phyloP scores from a whole-genome alignment of 169 alveolate genomes.

The Plasmodium fragile region DNA sequence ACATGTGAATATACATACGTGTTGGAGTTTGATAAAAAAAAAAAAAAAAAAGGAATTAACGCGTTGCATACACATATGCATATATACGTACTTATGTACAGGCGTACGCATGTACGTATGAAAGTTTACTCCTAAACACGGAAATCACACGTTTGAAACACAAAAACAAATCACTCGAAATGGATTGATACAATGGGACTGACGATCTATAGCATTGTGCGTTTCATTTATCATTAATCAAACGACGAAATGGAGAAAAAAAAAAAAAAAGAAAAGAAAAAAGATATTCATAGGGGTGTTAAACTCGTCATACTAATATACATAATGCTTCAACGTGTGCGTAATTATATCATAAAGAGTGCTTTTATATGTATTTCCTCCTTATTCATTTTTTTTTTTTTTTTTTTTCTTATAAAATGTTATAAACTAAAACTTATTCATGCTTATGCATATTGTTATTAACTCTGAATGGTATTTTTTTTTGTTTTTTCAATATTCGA shows the following conservation, averaged over 20 bases:
- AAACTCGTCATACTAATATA: background rate
- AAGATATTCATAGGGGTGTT: background rate
- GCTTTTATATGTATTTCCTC: background rate
- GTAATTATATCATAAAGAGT: background rate
- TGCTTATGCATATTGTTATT: background rate
- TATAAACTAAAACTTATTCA: background rate
- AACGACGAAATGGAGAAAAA: background rate
- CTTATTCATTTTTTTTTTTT: too few relatives aligned
- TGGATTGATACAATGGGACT: background rate
- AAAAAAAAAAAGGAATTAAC: slow-evolving; percentile 7
- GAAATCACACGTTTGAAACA: background rate
- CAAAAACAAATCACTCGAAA: background rate
- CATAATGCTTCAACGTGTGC: background rate
- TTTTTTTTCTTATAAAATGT: background rate
- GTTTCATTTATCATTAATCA: background rate
- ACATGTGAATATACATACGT: background rate
- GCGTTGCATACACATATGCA: slow-evolving; percentile 7
- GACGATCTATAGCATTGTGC: background rate
- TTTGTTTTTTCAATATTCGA: background rate
- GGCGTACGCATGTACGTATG: background rate
- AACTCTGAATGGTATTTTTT: background rate
- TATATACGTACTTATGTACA: background rate
- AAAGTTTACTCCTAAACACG: background rate
- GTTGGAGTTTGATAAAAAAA: background rate
- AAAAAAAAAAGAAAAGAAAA: background rate